Evolutionary conservation across 2,329 filamentous ascomycete species (phyloP), one percentile per base, ranked within the genome.

Genomic region (Ceratocystis destructans): DNA sequence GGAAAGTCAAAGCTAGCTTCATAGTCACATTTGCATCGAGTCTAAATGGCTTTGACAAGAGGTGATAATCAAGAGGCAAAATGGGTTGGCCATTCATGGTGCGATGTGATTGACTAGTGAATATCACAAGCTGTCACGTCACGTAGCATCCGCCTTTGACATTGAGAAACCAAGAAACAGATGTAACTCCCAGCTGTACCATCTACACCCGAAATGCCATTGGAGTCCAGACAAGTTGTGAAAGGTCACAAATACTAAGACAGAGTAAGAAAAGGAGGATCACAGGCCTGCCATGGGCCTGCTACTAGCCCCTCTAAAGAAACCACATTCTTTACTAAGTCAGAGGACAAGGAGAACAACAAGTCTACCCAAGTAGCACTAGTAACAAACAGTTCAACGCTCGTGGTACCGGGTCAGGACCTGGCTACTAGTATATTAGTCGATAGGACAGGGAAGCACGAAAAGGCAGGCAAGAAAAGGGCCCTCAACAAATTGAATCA

Each of bases 401-500:
- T 53, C 15, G 48, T 53, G 48, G 61, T 48, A 63, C 61, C 61
- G 3, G 6, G 61, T 2, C 28, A 28, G 61, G 25, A 46, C 55
- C 55, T 59, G 28, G 25, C 64, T 62, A 46, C 12, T 5, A 41
- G 37, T 41, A 41, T 41, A 12, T 3, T 65, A 50, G 41, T 44
- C 33, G 28, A 20, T 48, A n/a, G 45, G 37, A 37, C 41, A 22
- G 61, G 61, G 62, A 67, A 59, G 62, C 31, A 67, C 28, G 31
- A 61, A n/a, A 57, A n/a, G 33, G 55, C 41, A 61, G 6, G 28
- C 17, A 31, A 57, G 20, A 28, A 37, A 45, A 59, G 57, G 53
- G 44, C 61, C 57, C 53, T 53, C 66, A 65, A 67, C 55, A 65
- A 64, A 62, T 61, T 25, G 48, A 25, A 61, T 22, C 62, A 67